Base-by-base conservation (phyloP, 768 basidiomycete genomes). In the Leccinum olivaceopallidum region DNA sequence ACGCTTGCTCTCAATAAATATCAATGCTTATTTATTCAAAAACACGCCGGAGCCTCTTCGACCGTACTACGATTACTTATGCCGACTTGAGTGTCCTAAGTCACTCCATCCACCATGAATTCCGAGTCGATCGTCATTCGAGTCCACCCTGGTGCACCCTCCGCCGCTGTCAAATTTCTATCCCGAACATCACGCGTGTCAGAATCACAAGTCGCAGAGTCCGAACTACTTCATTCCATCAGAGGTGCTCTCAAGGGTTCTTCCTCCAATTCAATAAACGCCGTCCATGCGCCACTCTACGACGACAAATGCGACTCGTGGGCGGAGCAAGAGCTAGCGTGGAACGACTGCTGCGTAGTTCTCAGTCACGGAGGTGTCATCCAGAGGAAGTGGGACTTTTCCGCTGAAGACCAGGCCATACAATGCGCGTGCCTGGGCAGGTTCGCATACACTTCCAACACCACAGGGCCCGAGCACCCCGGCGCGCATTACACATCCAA, bases 371-470 rank as follows among this genome's bases (percentile, higher is more conserved):
- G 89, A 0, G 88, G 89, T 1, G 77, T 89, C 16, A 83, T 92
- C 56, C 77, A 77, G 58, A 86, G 87, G 67, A 85, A 85, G 67
- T 94, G 92, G 92, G 82, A 80, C 56, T 90, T 93, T 68, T 71
- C 77, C n/a, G 78, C 84, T 47, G 90, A 91, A 67, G 82, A 79
- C 6, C 87, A 94, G 67, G 79, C 81, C 1, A 83, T 94, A 36
- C 91, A 91, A 66, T 90, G 82, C 76, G 92, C 89, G 6, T 92
- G 91, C 68, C 77, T 89, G n/a, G 92, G 88, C 4, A 82, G 81
- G 71, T 79, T 94, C 39, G 85, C 88, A 65, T 85, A 87, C 65
- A 71, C 60, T n/a, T 67, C 70, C 4, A 74, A 72, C 44, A 65
- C 68, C 4, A 65, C 70, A 10, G 67, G 65, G 32, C 61, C 67